phyloP scores from a whole-genome alignment of 805 yeast genomes.

The Nakazawaea ishiwadae region DNA sequence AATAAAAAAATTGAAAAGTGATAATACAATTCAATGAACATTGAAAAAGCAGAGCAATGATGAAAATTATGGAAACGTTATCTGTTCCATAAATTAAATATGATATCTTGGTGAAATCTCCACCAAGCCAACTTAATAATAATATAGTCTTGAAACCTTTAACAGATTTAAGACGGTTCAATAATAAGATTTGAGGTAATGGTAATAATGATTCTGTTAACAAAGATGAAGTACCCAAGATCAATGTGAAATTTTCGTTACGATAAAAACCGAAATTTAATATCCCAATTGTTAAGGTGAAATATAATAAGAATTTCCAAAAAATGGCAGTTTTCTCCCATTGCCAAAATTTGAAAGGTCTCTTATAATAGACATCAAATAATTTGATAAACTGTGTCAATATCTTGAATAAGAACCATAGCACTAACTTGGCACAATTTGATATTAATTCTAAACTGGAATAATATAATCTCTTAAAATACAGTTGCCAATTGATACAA shows the following conservation, averaged over 20 bases:
- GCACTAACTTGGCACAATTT: constrained; percentile 13
- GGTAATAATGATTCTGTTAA: constrained; percentile 72
- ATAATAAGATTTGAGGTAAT: constrained; percentile 70
- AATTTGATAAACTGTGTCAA: constrained; percentile 43
- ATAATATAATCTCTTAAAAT: neutral
- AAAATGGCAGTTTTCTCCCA: constrained; percentile 60
- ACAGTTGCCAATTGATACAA: too few relatives aligned
- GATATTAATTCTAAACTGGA: neutral
- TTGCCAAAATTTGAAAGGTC: constrained; percentile 80
- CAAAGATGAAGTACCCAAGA: constrained; percentile 34
- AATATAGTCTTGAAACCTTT: constrained; percentile 77
- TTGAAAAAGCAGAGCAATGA: constrained; percentile 72
- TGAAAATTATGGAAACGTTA: constrained; percentile 59
- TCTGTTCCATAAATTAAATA: constrained; percentile 74
- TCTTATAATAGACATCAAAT: constrained; percentile 64
- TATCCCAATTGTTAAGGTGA: constrained; percentile 21
- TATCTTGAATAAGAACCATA: constrained; percentile 15
- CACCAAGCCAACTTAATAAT: constrained; percentile 81
- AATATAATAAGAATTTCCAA: constrained; percentile 58
- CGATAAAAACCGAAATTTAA: constrained; percentile 20
- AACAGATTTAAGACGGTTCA: constrained; percentile 60
- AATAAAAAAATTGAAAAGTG: constrained; percentile 68
- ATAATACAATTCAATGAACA: constrained; percentile 70
- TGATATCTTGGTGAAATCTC: constrained; percentile 75
- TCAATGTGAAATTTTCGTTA: constrained; percentile 23